Base-by-base conservation (phyloP, 129 eudicot species). In the Flaveria brownii region DNA sequence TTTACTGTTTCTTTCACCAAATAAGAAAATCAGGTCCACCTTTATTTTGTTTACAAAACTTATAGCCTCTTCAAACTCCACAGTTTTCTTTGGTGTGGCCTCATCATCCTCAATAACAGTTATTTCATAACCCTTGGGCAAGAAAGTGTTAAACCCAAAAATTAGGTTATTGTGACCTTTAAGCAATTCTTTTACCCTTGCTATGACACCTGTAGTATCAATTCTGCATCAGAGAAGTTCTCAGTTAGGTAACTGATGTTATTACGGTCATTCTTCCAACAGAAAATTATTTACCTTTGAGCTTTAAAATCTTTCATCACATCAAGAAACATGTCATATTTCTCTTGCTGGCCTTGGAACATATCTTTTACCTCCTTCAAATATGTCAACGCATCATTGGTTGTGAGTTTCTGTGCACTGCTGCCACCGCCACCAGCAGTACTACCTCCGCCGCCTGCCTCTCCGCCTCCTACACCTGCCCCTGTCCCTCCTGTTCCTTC, bases 11-110 rank as follows among this genome's bases (percentile, higher is more conserved):
- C 61, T 46, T 46, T 59, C 64, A 30, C 43, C 16, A 43, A 65
- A 36, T 25, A 49, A 16, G 30, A 65, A 78, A 2, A 28, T 22
- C 26, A 63, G 65, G 2, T 50, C 43, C 70, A 94, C 99, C 97
- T 94, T 94, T 77, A 94, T 91, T 86, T 94, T 94, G 87, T 94
- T 91, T 15, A 94, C 99, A 82, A 94, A 94, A 85, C 87, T 91
- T 49, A 94, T 91, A 46, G 99, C 99, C 70, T 89, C 97, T 72
- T 94, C 97, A 78, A 91, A 91, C 86, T 94, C 99, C 69, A 94
- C 93, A 0, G 91, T 83, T 83, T 85, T 89, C 80, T 94, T 94
- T 61, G 93, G 89, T 25, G 85, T 93, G 18, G 88, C 84, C 71
- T 91, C 99, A 9, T 86, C 97, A 18, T 89, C 99, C 20, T 91